Conservation (phyloP, 2,329 filamentous ascomycete genomes). For the Phoma sp. region DNA sequence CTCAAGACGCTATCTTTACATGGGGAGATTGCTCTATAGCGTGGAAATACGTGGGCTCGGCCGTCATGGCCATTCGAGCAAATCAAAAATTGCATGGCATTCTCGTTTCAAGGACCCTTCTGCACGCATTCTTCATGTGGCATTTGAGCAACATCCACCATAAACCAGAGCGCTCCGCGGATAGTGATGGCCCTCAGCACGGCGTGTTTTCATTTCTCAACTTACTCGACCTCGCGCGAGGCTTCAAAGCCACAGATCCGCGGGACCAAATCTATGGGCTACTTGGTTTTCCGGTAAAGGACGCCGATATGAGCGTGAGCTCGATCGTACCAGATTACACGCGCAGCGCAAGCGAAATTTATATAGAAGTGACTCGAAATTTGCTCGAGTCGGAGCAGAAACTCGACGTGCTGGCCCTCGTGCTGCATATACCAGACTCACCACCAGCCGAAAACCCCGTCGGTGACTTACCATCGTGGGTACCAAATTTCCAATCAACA, state of each 20-base stretch:
- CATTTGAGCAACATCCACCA: background rate
- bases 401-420: conserved; percentile 19
- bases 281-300: conserved; percentile 16
- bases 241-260: conserved; percentile 24
- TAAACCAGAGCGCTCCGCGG: background rate
- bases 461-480: conserved; percentile 22
- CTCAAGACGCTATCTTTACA: conserved; percentile 17
- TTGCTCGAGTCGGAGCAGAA: conserved; percentile 11
- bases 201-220: conserved; percentile 17
- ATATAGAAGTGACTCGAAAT: conserved; percentile 15
- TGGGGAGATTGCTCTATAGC: conserved; percentile 21
- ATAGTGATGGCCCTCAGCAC: background rate
- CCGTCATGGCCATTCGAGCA: conserved; percentile 14
- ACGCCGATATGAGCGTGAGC: background rate
- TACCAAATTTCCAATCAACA: conserved; percentile 23
- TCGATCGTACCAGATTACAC: conserved; percentile 20
- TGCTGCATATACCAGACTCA: background rate
- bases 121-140: conserved; percentile 26
- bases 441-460: background rate
- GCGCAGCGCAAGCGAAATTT: conserved; percentile 13
- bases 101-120: conserved; percentile 14
- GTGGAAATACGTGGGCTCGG: conserved; percentile 18
- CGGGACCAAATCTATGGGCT: conserved; percentile 31
- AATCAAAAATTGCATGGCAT: background rate
- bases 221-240: conserved; percentile 21